Evolutionary conservation across 495 filamentous ascomycete species (phyloP).

Genomic region (Aspergillus carlsbadensis): DNA sequence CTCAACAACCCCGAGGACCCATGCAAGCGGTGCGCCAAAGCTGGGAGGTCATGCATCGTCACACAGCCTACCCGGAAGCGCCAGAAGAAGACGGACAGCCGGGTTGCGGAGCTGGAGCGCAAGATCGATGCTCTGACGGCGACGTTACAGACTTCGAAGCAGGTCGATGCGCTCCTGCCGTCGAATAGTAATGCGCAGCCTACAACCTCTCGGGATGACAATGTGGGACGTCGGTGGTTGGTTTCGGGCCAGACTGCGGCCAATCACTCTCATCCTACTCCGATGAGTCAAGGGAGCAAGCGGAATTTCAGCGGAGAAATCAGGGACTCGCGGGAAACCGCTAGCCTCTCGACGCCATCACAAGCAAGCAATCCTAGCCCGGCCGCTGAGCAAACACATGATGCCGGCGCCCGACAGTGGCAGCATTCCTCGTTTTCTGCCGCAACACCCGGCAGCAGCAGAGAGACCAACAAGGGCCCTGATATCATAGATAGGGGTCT

Average conservation of each 20-base stretch:
- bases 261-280: not conserved
- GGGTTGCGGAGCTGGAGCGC: constrained; percentile 89
- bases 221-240: constrained; percentile 15
- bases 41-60: constrained; percentile 73
- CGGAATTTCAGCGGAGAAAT: constrained; percentile 28
- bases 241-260: constrained; percentile 17
- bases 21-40: constrained; percentile 87
- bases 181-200: not conserved
- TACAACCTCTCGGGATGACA: constrained; percentile 12
- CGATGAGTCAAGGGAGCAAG: constrained; percentile 16
- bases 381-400: constrained; percentile 24
- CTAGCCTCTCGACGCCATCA: constrained; percentile 19
- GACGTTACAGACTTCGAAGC: constrained; percentile 57
- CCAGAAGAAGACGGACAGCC: constrained; percentile 89
- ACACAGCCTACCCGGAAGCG: constrained; percentile 82
- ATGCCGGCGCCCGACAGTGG: constrained; percentile 13
- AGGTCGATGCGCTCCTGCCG: constrained; percentile 12
- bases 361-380: constrained; percentile 24
- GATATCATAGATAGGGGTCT: constrained; percentile 74
- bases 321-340: constrained; percentile 14
- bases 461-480: constrained; percentile 29
- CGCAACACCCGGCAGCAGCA: constrained; percentile 12
- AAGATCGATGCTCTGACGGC: constrained; percentile 90
- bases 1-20: constrained; percentile 54
- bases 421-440: constrained; percentile 1